Evolutionary conservation across 345 rosid genomes (phyloP).

Genomic region (Eucalyptus sideroxylon): DNA sequence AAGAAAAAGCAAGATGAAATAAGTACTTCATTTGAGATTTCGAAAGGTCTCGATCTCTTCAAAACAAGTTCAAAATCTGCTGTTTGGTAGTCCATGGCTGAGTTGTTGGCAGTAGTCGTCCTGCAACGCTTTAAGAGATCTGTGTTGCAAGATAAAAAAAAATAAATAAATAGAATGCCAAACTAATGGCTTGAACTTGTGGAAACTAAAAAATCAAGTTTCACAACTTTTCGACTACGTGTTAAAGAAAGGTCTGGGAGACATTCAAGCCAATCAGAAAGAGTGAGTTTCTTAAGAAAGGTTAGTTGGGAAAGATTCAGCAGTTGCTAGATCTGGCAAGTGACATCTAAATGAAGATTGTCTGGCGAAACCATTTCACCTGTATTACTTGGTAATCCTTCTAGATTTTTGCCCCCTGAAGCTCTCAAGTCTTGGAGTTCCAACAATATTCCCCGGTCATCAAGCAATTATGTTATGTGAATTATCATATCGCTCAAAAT

Average conservation of each 20-base stretch:
- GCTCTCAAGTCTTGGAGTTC: background rate
- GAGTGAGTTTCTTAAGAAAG: background rate
- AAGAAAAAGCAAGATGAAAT: background rate
- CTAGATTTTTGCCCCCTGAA: accelerated
- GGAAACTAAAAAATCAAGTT: background rate
- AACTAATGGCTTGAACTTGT: background rate
- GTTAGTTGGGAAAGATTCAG: accelerated
- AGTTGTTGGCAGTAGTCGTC: conserved; percentile 38
- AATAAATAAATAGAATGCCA: background rate
- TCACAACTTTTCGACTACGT: background rate
- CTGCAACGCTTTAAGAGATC: conserved; percentile 1
- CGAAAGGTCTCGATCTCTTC: conserved; percentile 63
- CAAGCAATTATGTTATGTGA: accelerated
- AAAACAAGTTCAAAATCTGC: conserved; percentile 55
- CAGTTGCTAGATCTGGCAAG: accelerated
- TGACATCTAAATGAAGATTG: background rate
- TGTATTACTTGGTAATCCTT: background rate
- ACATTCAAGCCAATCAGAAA: accelerated
- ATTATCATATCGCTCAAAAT: too few species aligned
- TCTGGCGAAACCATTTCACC: accelerated
- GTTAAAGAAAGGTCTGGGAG: background rate
- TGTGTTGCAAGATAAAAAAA: conserved; percentile 6
- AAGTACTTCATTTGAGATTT: conserved; percentile 54
- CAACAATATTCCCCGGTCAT: accelerated
- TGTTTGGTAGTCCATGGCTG: conserved; percentile 55